Evolutionary conservation across 108 stramenopile genomes (phyloP), one percentile per base, ranked within the genome.

Genomic region (Nitzschia palea): DNA sequence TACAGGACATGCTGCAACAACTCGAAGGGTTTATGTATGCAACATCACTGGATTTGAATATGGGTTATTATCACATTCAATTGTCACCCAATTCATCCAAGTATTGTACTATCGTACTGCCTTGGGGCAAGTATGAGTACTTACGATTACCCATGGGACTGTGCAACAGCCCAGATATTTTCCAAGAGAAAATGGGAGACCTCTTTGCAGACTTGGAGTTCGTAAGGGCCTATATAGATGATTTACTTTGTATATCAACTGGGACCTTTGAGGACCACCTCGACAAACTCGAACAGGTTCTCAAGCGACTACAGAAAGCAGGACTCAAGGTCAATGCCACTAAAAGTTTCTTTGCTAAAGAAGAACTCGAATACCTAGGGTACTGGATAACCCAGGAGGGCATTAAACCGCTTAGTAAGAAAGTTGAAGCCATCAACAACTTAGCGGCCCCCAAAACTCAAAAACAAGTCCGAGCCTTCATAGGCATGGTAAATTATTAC

Each of bases 401-500:
- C 1, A 66, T 80, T 4, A 58, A 67, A 57, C 74, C 79, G 0
- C 62, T 40, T 64, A 17, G 33, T 1, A 78, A 80, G 57, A 84
- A 84, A 35, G 69, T 84, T 22, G 53, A 78, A 6, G 73, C 70
- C 0, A 64, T 84, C 2, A 56, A 69, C 8, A 28, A 62, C 5
- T 53, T 83, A 71, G 22, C 62, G 32, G 36, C 42, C 8, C 79
- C 76, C 4, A 59, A 48, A 23, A 72, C 45, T 31, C 17, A 32
- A 0, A 70, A 63, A 50, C 73, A 79, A 45, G 27, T 81, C 9
- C 84, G 76, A 8, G 40, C 48, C 22, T 80, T 80, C 37, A 35
- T 80, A 8, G 85, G 85, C 0, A 44, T 70, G 31, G 61, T 86
- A 14, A 86, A 77, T 33, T 82, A 67, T 44, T 86, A 82, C 45